A percentile compares a stretch with the other conserved stretches of the same genome.
phyloP scores from a whole-genome alignment of 495 filamentous ascomycete species.

The Penicillium salamii region DNA sequence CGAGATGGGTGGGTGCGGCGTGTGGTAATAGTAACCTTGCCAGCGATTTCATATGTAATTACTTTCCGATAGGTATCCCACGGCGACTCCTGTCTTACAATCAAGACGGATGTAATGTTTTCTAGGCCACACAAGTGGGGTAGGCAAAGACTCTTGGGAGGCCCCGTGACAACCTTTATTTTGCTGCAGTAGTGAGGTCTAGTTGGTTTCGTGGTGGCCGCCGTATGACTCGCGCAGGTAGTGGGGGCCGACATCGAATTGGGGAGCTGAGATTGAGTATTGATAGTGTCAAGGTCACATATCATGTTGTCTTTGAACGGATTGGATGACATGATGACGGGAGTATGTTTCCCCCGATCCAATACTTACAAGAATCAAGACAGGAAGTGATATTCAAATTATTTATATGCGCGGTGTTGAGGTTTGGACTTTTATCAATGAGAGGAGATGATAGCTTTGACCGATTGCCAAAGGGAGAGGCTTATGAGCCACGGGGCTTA shows the following conservation, averaged over 20 bases:
- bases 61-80: conserved; percentile 9
- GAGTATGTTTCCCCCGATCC: neutral
- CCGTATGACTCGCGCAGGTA: neutral
- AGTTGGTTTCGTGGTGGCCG: neutral
- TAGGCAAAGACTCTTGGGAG: neutral
- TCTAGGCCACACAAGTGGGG: no score
- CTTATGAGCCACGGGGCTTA: neutral
- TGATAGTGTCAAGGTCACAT: conserved; percentile 5
- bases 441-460: neutral
- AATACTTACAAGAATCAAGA: neutral
- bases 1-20: neutral
- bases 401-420: neutral
- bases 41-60: conserved; percentile 7
- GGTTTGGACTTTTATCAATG: neutral
- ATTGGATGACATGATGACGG: neutral
- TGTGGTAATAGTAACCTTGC: conserved; percentile 3
- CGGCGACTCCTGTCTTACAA: conserved; percentile 8
- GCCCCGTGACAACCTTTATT: neutral
- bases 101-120: neutral
- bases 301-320: conserved; percentile 4
- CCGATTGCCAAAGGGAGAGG: neutral
- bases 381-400: neutral
- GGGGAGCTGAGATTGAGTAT: conserved; percentile 4
- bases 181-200: neutral
- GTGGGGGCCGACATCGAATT: neutral